phyloP scores from a whole-genome alignment of 2,329 filamentous ascomycete genomes.

The Colletotrichum navitas region DNA sequence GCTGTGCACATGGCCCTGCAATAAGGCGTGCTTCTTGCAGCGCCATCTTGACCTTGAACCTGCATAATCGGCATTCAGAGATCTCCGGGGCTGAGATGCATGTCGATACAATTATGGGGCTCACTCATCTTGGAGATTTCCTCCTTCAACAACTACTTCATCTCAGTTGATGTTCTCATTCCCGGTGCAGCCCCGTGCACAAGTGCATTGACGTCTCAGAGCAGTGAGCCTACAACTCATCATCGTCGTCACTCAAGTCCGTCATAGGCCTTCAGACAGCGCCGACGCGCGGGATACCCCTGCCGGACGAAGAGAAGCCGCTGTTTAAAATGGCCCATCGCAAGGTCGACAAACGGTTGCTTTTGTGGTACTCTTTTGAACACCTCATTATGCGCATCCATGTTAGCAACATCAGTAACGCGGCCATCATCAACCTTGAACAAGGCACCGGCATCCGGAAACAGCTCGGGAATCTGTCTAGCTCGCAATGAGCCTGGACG shows the following conservation, averaged over 20 bases:
- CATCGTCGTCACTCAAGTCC: background rate
- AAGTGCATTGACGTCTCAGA: background rate
- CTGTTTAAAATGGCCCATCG: conserved; percentile 41
- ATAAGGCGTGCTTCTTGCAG: conserved; percentile 41
- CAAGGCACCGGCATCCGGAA: conserved; percentile 46
- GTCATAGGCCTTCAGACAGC: background rate
- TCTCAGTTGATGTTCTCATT: background rate
- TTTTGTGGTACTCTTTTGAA: conserved; percentile 46
- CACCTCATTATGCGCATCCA: conserved; percentile 47
- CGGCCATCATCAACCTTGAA: conserved; percentile 48
- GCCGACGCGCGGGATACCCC: background rate
- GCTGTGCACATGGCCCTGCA: conserved; percentile 39
- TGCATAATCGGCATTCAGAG: conserved; percentile 2
- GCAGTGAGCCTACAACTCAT: background rate
- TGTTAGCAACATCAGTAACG: conserved; percentile 47
- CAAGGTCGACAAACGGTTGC: conserved; percentile 45
- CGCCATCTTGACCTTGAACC: background rate
- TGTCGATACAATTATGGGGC: background rate
- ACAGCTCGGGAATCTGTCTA: conserved; percentile 44
- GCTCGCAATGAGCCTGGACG: conserved; percentile 47
- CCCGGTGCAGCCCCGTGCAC: background rate
- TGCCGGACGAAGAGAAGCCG: conserved; percentile 12
- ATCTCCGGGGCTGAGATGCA: background rate
- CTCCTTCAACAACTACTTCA: background rate
- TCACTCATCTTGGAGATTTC: background rate